Conservation (phyloP, 441 rosid genomes). For the Pelargonium myrrhifolium region DNA sequence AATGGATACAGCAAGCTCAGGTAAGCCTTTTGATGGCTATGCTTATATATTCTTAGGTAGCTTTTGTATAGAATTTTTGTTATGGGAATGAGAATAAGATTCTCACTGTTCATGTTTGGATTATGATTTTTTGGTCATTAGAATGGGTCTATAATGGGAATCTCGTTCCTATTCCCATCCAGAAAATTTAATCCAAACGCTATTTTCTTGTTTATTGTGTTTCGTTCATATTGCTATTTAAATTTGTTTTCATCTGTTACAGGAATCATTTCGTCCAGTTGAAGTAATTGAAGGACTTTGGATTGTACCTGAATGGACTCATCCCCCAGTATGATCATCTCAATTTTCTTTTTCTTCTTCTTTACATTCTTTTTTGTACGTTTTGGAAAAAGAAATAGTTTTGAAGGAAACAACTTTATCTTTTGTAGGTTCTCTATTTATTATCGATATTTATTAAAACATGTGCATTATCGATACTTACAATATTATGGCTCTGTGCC, state of each 20-base stretch:
- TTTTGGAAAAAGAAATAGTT: no score
- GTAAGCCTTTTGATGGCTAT: constrained; percentile 25
- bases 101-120: no score
- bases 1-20: constrained; percentile 71
- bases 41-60: neutral
- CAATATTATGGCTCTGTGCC: neutral
- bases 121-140: no score
- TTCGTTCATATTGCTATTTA: neutral
- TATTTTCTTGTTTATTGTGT: neutral
- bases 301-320: constrained; percentile 77
- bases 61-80: neutral
- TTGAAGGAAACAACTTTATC: neutral
- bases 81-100: neutral
- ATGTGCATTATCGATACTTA: neutral
- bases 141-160: no score
- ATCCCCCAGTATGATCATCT: constrained; percentile 62
- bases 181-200: no score
- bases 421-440: neutral
- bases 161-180: no score
- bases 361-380: no score
- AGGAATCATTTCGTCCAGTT: constrained; percentile 74
- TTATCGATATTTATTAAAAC: neutral
- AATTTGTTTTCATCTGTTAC: constrained; percentile 11
- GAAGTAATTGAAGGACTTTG: constrained; percentile 65
- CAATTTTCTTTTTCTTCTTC: constrained; percentile 9